Evolutionary conservation across 208 protist genomes (phyloP), one percentile per base, ranked within the genome.

Genomic region (Acanthamoeba sp.): DNA sequence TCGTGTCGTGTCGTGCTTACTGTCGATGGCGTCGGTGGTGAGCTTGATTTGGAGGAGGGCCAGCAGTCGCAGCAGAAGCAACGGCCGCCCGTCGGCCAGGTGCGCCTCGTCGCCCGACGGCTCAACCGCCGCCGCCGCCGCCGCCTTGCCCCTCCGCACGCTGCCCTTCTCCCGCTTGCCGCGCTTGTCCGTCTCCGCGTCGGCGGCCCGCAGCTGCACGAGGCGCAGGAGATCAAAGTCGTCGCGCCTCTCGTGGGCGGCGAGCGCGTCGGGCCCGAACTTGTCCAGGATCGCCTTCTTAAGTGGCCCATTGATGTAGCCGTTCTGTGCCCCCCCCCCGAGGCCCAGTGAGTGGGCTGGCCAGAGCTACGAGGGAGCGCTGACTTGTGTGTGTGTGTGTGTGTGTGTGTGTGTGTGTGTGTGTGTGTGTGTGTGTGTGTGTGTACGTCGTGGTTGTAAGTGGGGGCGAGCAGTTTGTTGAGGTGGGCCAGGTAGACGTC

Each of bases 221-320:
- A 59, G 48, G n/a, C 42, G 18, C n/a, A 12, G 45, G 5, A 85
- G 27, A n/a, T 57, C 22, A 27, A 59, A 85, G 76, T 57, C 48
- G 76, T 27, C 76, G 0, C 22, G 22, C 76, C n/a, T 24, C 38
- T 59, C 76, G 45, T 85, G 27, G n/a, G 20, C 16, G 18, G 55
- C 76, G 27, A 85, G 76, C n/a, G 76, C 76, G 32, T 85, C 48
- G 14, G 38, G 45, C 10, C 76, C 76, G 48, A 85, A 85, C 76
- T 85, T 85, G 22, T 57, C 29, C 14, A 59, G 14, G 42, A 85
- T 52, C 76, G 38, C 76, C 42, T 10, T 12, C 48, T 20, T 55
- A 9, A 85, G 69, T 36, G 69, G 20, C 45, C 48, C n/a, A 38
- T 85, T 36, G 12, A 57, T 7, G 27, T 48, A 85, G 2, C 27